A percentile compares a stretch with the other conserved stretches of the same genome.
These are phyloP conservation scores for Skeletonema potamos DNA, from an alignment of 108 stramenopile genomes.

Conservation along the genomic window DNA sequence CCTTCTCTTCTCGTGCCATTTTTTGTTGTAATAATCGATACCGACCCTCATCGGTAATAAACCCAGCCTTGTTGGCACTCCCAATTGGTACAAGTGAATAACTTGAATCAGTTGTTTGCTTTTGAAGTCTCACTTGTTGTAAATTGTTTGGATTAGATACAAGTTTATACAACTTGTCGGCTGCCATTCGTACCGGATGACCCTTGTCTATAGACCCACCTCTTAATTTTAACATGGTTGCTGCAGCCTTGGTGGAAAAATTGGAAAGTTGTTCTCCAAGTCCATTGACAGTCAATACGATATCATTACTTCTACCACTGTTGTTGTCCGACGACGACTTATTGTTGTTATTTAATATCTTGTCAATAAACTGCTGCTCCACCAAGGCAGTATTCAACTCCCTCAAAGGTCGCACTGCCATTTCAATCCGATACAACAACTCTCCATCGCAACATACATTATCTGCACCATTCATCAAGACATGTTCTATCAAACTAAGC, in stretches of 20 bases:
- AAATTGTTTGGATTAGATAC: conserved; percentile 7
- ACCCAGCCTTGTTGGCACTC: conserved; percentile 34
- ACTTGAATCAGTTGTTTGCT: no score
- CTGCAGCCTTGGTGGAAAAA: conserved; percentile 19
- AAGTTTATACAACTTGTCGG: conserved; percentile 20
- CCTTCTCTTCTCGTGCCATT: conserved; percentile 29
- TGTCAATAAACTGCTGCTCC: conserved; percentile 31
- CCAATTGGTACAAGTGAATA: conserved; percentile 45
- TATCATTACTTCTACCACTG: conserved; percentile 4
- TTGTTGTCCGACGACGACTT: background rate
- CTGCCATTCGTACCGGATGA: conserved; percentile 33
- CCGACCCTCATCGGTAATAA: conserved; percentile 40
- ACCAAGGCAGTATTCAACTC: conserved; percentile 41
- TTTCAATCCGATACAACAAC: conserved; percentile 35
- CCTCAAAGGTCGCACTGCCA: conserved; percentile 28
- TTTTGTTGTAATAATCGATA: conserved; percentile 25
- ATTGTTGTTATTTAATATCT: conserved; percentile 10
- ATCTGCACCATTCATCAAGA: conserved; percentile 31
- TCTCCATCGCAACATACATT: conserved; percentile 13
- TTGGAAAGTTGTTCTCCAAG: conserved; percentile 24
- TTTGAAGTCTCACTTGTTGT: conserved; percentile 23
- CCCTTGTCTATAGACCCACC: conserved; percentile 48
- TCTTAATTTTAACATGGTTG: conserved; percentile 36
- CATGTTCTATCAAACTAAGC: conserved; percentile 31
- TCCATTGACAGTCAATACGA: conserved; percentile 8